Conservation (phyloP, 768 basidiomycete species). For the Neoboletus magnificus region DNA sequence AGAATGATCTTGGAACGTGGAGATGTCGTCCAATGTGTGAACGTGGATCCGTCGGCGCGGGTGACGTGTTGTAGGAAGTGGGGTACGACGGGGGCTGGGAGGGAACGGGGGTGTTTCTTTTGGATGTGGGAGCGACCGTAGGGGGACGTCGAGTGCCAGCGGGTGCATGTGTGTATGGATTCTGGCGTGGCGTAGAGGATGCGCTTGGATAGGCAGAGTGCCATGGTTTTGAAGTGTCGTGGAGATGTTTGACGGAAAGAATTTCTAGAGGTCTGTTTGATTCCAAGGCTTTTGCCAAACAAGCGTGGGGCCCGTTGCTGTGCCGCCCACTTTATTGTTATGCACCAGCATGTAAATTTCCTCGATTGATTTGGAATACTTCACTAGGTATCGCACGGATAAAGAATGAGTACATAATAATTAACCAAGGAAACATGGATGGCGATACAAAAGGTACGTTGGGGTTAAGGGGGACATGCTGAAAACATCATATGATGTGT, state of each 20-base stretch:
- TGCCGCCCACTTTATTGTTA: no score
- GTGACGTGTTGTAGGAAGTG: slow-evolving; percentile 84
- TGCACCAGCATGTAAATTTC: no score
- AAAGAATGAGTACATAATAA: slow-evolving; percentile 12
- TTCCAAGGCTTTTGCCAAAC: background rate
- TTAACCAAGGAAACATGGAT: slow-evolving; percentile 7
- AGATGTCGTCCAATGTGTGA: slow-evolving; percentile 85
- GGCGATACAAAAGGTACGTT: slow-evolving; percentile 11
- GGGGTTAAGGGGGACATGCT: background rate
- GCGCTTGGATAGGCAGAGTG: slow-evolving; percentile 14
- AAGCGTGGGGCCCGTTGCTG: no score
- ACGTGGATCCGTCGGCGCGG: slow-evolving; percentile 85
- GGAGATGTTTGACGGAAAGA: background rate
- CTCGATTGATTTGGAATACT: background rate
- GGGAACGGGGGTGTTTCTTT: slow-evolving; percentile 60
- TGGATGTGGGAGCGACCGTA: slow-evolving; percentile 84
- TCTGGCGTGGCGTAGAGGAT: slow-evolving; percentile 1
- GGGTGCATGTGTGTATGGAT: slow-evolving; percentile 22
- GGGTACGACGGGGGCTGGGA: slow-evolving; percentile 83
- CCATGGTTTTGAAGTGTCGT: slow-evolving; percentile 3
- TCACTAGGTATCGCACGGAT: background rate
- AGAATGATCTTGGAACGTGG: slow-evolving; percentile 73
- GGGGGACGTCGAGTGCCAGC: slow-evolving; percentile 64
- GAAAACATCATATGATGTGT: slow-evolving; percentile 4
- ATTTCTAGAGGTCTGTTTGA: background rate